Base-by-base conservation (phyloP, 441 rosid species). In the Gossypium aridum region DNA sequence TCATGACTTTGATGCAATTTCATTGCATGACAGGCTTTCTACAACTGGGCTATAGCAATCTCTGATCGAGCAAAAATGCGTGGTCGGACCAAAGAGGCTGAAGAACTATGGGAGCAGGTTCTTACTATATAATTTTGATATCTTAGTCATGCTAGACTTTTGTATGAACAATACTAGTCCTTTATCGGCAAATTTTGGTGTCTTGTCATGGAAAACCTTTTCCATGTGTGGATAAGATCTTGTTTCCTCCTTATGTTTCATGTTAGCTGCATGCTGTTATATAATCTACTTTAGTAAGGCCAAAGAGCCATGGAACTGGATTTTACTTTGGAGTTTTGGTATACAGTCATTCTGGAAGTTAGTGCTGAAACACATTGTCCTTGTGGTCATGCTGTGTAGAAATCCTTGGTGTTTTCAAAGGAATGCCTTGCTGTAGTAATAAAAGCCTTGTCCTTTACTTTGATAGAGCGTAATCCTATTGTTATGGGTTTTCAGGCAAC, bases 31-130 rank as follows among this genome's bases (percentile, higher is more conserved):
- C 80, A 96, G 99, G 99, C 99, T 65, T 96, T 88, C 87, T 96
- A 96, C 82, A 96, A 93, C 73, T 96, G 99, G 98, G 99, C 99
- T 64, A 96, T 96, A 76, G 99, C 99, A 72, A 93, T 93, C 73
- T 96, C 99, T 76, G 99, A 96, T 80, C 86, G 97, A 80, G 99
- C 99, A 64, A 96, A 92, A 87, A 91, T 93, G 94, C 95, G 99
- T 63, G 98, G 99, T 64, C 97, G 97, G 77, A 96, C 99, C 61
- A 96, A 93, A 85, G 99, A 96, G 82, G 99, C 97, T 71, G 99
- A 96, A 85, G 97, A 96, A 86, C 77, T 93, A 19, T 96, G 99
- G 99, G 87, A 89, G 85, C 97, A 91, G 90, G 99, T 91, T 73
- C 78, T 62, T 57, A 66, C 14, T 43, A 4, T 64, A 65, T 72